Percentiles rank a stretch among this genome's conserved stretches.
phyloP scores from a whole-genome alignment of 2,329 filamentous ascomycete genomes.

The Ramularia endophylla region DNA sequence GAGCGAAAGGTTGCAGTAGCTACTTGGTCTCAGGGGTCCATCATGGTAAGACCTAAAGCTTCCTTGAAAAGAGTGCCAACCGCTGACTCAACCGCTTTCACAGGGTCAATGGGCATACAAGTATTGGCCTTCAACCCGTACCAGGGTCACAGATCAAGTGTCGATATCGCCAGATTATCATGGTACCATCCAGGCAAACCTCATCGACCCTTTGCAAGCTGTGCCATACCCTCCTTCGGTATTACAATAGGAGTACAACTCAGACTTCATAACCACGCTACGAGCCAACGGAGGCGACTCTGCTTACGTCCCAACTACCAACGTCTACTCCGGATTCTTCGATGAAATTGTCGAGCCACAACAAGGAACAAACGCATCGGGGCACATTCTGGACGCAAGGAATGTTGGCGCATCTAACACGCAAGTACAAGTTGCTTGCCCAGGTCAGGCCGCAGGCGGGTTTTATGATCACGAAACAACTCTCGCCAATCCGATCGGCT shows the following conservation, averaged over 20 bases:
- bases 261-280: constrained; percentile 38
- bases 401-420: constrained; percentile 47
- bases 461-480: constrained; percentile 48
- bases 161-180: constrained; percentile 49
- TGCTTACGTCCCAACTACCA: constrained; percentile 51
- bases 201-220: constrained; percentile 33
- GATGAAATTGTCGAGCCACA: constrained; percentile 51
- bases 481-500: constrained; percentile 45
- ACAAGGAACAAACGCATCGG: constrained; percentile 41
- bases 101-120: constrained; percentile 54
- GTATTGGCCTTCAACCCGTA: constrained; percentile 49
- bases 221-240: constrained; percentile 43
- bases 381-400: constrained; percentile 36
- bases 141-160: constrained; percentile 43
- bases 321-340: constrained; percentile 42
- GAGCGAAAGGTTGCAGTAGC: constrained; percentile 39
- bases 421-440: constrained; percentile 41
- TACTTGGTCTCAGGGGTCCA: constrained; percentile 50
- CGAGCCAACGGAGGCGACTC: constrained; percentile 42
- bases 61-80: no score
- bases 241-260: constrained; percentile 43
- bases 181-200: constrained; percentile 38
- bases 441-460: constrained; percentile 35
- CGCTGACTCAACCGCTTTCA: no score
- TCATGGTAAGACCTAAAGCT: no score